These are phyloP conservation scores for Pichia rugopelliculosa DNA, from an alignment of 805 yeast genomes.

Conservation along the genomic window DNA sequence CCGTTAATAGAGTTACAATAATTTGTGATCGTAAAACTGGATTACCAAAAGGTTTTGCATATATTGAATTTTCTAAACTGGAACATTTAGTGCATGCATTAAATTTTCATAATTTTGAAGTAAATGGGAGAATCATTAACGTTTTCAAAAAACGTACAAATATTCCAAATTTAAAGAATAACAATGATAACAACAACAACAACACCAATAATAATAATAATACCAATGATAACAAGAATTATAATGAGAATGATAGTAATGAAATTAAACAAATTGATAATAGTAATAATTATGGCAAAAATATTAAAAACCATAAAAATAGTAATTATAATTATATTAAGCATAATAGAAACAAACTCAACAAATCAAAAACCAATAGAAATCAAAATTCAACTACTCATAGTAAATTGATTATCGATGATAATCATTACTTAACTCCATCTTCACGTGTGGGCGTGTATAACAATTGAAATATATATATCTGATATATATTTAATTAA, in stretches of 20 bases:
- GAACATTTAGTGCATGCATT: slow-evolving; percentile 58
- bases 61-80: slow-evolving; percentile 66
- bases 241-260: background rate
- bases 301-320: background rate
- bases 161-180: slow-evolving; percentile 43
- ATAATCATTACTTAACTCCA: slow-evolving; percentile 8
- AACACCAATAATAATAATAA: background rate
- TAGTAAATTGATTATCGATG: slow-evolving; percentile 5
- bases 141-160: slow-evolving; percentile 74
- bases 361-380: background rate
- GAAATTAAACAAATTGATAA: background rate
- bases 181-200: background rate
- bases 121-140: slow-evolving; percentile 61
- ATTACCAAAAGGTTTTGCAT: slow-evolving; percentile 80
- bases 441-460: slow-evolving; percentile 11
- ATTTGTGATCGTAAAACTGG: slow-evolving; percentile 64
- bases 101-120: slow-evolving; percentile 51
- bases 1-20: slow-evolving; percentile 74
- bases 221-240: background rate
- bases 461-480: background rate
- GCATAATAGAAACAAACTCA: background rate
- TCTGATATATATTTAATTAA: background rate
- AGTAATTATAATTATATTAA: slow-evolving; percentile 5
- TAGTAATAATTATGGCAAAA: background rate
- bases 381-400: background rate